phyloP scores from a whole-genome alignment of 169 alveolate species.

The Plasmodium vivax region DNA sequence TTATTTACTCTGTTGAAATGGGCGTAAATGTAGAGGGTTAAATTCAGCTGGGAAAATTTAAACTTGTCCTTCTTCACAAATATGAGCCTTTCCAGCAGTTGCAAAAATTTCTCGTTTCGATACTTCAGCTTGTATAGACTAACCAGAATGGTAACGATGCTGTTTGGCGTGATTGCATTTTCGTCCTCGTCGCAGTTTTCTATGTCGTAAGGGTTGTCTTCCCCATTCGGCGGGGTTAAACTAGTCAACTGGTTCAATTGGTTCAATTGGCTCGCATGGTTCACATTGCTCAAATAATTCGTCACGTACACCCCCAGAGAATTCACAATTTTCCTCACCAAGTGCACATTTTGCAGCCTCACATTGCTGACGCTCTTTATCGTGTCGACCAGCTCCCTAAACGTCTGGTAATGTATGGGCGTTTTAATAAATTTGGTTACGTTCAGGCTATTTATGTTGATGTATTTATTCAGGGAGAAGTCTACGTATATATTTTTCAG shows the following conservation, averaged over 20 bases:
- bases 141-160: conserved; percentile 9
- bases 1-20: conserved; percentile 60
- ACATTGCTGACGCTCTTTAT: conserved; percentile 56
- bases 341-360: conserved; percentile 60
- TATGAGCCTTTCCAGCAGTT: conserved; percentile 40
- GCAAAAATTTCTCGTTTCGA: conserved; percentile 37
- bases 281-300: conserved; percentile 36
- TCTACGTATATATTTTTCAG: conserved; percentile 48
- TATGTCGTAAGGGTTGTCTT: neutral
- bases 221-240: neutral
- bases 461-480: conserved; percentile 56
- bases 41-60: conserved; percentile 43
- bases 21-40: conserved; percentile 44
- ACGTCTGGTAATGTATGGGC: conserved; percentile 60
- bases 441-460: conserved; percentile 56
- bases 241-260: neutral
- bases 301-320: conserved; percentile 48
- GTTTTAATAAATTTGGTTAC: conserved; percentile 33
- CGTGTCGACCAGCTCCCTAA: conserved; percentile 46
- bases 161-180: conserved; percentile 16
- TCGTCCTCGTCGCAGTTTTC: conserved; percentile 28
- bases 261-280: neutral
- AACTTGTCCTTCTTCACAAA: conserved; percentile 34
- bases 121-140: conserved; percentile 51
- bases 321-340: conserved; percentile 41